Evolutionary conservation across 257 asterid genomes (phyloP).

Genomic region (Petrea volubilis): DNA sequence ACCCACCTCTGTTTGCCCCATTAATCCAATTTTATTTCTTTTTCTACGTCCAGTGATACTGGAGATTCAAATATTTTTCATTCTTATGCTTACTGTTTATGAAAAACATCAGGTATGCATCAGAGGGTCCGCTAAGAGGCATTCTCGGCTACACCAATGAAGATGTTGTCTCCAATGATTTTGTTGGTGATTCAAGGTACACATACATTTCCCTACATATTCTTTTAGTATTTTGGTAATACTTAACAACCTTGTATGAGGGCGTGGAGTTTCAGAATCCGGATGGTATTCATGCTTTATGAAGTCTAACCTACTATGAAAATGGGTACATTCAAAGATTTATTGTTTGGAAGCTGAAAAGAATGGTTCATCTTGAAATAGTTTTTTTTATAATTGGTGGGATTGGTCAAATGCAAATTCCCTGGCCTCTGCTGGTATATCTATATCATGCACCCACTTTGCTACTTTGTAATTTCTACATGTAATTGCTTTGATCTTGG

Average conservation of each 20-base stretch:
- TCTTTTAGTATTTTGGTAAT: too few relatives aligned
- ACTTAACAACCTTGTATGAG: too few relatives aligned
- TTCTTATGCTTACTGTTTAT: background rate
- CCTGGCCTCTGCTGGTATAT: too few relatives aligned
- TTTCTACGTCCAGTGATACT: background rate
- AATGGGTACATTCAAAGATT: too few relatives aligned
- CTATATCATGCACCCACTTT: too few relatives aligned
- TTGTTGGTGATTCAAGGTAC: slow-evolving; percentile 94
- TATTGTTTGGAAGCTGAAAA: too few relatives aligned
- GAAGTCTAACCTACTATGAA: too few relatives aligned
- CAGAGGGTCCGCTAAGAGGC: slow-evolving; percentile 88
- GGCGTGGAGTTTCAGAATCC: too few relatives aligned
- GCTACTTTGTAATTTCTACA: background rate
- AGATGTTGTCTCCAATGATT: slow-evolving; percentile 97
- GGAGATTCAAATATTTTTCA: background rate
- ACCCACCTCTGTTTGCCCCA: background rate
- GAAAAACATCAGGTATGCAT: slow-evolving; percentile 59
- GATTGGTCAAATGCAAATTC: too few relatives aligned
- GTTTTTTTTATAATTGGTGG: too few relatives aligned
- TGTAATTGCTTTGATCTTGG: background rate
- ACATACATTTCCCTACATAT: background rate
- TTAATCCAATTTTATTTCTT: background rate
- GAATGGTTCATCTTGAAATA: too few relatives aligned
- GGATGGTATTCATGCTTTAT: too few relatives aligned
- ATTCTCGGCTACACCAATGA: slow-evolving; percentile 98